A percentile compares a stretch with the other conserved stretches of the same genome.
phyloP scores from a whole-genome alignment of 2,329 filamentous ascomycete species.

The Aspergillus aculeatinus region DNA sequence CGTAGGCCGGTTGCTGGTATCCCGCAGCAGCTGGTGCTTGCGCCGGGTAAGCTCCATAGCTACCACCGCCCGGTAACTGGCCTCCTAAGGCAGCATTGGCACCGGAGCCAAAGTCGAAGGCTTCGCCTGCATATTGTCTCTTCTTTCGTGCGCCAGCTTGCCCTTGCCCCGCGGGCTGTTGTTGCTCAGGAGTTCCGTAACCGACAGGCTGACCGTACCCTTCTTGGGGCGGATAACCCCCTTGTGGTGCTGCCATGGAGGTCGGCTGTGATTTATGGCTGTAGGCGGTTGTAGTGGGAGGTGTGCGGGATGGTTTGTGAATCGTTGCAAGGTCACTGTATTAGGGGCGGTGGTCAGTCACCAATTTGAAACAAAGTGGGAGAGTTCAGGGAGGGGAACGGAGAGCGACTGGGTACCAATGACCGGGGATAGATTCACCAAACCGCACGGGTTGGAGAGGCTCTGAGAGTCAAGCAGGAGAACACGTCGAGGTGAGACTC shows the following conservation, averaged over 20 bases:
- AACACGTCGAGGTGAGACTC: slow-evolving; percentile 14
- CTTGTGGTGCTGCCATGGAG: slow-evolving; percentile 53
- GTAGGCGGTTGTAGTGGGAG: slow-evolving; percentile 5
- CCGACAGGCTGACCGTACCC: slow-evolving; percentile 46
- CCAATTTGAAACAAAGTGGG: slow-evolving; percentile 10
- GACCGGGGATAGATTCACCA: slow-evolving; percentile 6
- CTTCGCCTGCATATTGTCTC: slow-evolving; percentile 88
- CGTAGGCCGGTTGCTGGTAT: slow-evolving; percentile 46
- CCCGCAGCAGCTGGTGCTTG: slow-evolving; percentile 51
- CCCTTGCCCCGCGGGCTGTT: slow-evolving; percentile 32
- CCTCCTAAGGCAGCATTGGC: slow-evolving; percentile 68
- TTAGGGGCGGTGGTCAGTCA: slow-evolving; percentile 16
- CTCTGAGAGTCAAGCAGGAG: slow-evolving; percentile 1
- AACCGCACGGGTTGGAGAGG: background rate
- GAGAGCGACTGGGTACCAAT: slow-evolving; percentile 21
- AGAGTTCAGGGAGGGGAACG: slow-evolving; percentile 11
- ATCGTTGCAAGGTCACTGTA: slow-evolving; percentile 25
- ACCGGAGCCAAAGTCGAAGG: slow-evolving; percentile 87
- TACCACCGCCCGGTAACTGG: slow-evolving; percentile 53
- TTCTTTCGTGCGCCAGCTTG: slow-evolving; percentile 65
- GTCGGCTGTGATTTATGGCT: slow-evolving; percentile 8
- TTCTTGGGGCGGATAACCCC: slow-evolving; percentile 52
- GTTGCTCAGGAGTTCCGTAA: slow-evolving; percentile 41
- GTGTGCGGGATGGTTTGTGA: slow-evolving; percentile 6
- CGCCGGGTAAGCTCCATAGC: slow-evolving; percentile 62